These are phyloP conservation scores for Pythium pyrilobum DNA, from an alignment of 352 stramenopile genomes.

Conservation along the genomic window DNA sequence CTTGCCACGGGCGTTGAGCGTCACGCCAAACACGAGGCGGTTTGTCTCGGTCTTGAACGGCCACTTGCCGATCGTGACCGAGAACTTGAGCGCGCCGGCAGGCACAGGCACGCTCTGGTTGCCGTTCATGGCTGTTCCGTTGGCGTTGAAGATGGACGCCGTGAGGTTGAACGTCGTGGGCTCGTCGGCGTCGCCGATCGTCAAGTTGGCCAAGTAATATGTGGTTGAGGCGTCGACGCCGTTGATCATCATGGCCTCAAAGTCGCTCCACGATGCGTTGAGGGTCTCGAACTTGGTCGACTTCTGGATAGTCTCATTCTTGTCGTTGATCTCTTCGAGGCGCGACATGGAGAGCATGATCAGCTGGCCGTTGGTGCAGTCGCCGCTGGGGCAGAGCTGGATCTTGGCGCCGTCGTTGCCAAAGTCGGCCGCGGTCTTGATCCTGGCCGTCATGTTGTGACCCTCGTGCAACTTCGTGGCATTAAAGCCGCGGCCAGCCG, in stretches of 20 bases:
- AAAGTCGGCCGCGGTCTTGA: conserved; percentile 36
- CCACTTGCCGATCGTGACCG: conserved; percentile 27
- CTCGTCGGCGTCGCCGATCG: background rate
- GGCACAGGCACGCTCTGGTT: conserved; percentile 25
- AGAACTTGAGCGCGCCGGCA: conserved; percentile 39
- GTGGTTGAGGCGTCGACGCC: conserved; percentile 23
- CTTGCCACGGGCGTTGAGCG: conserved; percentile 28
- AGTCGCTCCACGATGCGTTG: conserved; percentile 22
- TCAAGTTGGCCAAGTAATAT: conserved; percentile 18
- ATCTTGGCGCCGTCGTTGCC: conserved; percentile 27
- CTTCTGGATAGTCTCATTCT: background rate
- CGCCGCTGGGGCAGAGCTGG: conserved; percentile 26
- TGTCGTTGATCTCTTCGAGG: conserved; percentile 25
- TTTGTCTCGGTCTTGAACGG: conserved; percentile 22
- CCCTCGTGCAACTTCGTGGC: too few relatives aligned
- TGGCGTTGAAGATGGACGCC: conserved; percentile 27
- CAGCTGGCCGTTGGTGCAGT: conserved; percentile 14
- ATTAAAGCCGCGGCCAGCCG: background rate
- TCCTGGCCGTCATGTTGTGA: background rate
- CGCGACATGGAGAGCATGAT: conserved; percentile 18
- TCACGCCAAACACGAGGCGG: conserved; percentile 24
- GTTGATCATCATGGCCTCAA: conserved; percentile 7
- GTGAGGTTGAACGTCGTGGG: conserved; percentile 28
- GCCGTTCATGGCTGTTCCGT: conserved; percentile 28
- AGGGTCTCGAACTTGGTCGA: conserved; percentile 23